Conservation (phyloP, 2,329 filamentous ascomycete species). For the Fusarium sp. region DNA sequence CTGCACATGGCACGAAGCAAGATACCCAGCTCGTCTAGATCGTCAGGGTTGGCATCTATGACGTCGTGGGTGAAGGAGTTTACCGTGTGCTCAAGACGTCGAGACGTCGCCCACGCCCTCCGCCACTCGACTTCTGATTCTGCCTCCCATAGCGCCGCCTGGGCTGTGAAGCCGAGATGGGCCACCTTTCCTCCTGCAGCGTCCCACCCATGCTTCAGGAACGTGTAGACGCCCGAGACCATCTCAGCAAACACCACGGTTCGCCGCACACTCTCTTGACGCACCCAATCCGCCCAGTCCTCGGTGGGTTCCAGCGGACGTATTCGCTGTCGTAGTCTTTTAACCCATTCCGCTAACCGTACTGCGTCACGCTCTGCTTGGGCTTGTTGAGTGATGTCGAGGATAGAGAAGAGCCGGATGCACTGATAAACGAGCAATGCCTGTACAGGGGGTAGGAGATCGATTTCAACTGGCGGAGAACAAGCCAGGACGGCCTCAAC, state of each 20-base stretch:
- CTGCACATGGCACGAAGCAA: conserved; percentile 1
- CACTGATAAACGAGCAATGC: conserved; percentile 28
- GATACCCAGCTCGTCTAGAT: conserved; percentile 15
- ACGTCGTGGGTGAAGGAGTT: conserved; percentile 8
- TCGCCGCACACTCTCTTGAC: conserved; percentile 16
- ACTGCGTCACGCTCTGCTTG: conserved; percentile 17
- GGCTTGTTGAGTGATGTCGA: conserved; percentile 41
- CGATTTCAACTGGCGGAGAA: not conserved
- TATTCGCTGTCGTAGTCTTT: conserved; percentile 1
- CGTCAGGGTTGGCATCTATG: not conserved
- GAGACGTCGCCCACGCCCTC: not conserved
- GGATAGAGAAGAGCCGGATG: conserved; percentile 25
- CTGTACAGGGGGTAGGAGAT: conserved; percentile 26
- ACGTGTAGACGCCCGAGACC: conserved; percentile 7
- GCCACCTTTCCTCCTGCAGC: not conserved
- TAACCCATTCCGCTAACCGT: conserved; percentile 1
- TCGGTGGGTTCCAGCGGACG: not conserved
- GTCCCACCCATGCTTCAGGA: conserved; percentile 19
- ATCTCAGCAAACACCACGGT: conserved; percentile 17
- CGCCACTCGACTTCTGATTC: conserved; percentile 19
- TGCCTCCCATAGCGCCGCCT: conserved; percentile 16
- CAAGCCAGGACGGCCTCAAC: conserved; percentile 11
- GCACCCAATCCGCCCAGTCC: conserved; percentile 15
- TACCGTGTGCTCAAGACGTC: conserved; percentile 9
- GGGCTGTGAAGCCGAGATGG: conserved; percentile 19